phyloP scores from a whole-genome alignment of 805 yeast species.

The Hanseniaspora clermontiae region DNA sequence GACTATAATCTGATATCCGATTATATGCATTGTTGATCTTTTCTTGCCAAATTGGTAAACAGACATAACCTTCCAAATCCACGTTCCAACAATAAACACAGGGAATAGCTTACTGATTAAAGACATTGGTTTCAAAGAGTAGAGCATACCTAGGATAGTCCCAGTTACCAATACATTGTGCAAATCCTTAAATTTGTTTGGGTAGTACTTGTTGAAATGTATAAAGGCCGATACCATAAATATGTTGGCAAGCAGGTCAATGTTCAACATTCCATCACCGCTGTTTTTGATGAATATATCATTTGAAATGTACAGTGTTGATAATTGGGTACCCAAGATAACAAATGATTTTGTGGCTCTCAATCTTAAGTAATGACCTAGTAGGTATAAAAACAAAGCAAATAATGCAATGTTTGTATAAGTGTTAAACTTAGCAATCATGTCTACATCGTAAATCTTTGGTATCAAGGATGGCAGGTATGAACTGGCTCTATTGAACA shows the following conservation, averaged over 20 bases:
- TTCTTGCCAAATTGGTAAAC: slow-evolving; percentile 1
- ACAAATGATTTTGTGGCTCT: background rate
- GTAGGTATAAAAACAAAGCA: background rate
- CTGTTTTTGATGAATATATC: background rate
- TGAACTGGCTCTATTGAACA: background rate
- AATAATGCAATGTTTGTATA: background rate
- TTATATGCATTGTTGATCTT: background rate
- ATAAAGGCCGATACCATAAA: background rate
- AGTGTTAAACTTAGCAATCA: background rate
- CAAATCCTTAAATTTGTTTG: background rate
- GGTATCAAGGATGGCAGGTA: background rate
- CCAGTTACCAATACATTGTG: background rate
- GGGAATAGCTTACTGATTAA: background rate
- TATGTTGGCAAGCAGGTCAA: background rate
- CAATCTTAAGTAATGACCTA: slow-evolving; percentile 1
- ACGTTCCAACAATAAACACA: background rate
- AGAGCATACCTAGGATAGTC: background rate
- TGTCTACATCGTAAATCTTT: background rate
- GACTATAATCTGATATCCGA: slow-evolving; percentile 5
- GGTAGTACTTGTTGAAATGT: background rate
- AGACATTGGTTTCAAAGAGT: slow-evolving; percentile 2
- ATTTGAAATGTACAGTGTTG: background rate
- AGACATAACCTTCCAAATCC: slow-evolving; percentile 7
- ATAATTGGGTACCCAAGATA: background rate
- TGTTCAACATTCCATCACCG: background rate